Percentiles rank a stretch among this genome's conserved stretches.
Conservation (phyloP, 345 rosid species). For the Raphanus sativus region DNA sequence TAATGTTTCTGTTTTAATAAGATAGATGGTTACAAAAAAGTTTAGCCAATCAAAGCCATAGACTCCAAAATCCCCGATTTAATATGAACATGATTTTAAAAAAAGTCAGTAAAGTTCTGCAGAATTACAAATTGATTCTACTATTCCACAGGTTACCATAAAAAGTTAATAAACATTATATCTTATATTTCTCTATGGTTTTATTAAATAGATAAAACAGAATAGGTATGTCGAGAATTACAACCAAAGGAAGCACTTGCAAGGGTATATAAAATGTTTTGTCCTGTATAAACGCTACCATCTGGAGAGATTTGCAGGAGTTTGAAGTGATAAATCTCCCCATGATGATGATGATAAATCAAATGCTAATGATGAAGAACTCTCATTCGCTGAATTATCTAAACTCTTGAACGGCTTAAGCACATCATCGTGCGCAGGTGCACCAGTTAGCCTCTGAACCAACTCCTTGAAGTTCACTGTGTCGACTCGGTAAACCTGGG, state of each 20-base stretch:
- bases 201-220: not conserved
- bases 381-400: not conserved
- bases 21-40: not conserved
- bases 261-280: constrained; percentile 4
- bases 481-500: constrained; percentile 76
- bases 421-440: constrained; percentile 31
- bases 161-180: not conserved
- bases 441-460: constrained; percentile 84
- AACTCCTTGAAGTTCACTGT: constrained; percentile 72
- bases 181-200: not conserved
- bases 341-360: constrained; percentile 23
- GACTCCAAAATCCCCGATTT: not conserved
- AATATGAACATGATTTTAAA: not conserved
- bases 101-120: not conserved
- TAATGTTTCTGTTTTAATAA: too few relatives aligned
- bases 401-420: constrained; percentile 21
- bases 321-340: constrained; percentile 31
- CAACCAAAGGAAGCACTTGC: not conserved
- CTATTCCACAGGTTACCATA: not conserved
- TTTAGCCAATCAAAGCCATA: not conserved
- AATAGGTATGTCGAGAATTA: not conserved
- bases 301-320: constrained; percentile 12
- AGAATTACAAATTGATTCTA: not conserved
- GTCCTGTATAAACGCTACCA: not conserved
- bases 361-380: constrained; percentile 21